Evolutionary conservation across 495 filamentous ascomycete genomes (phyloP).

Genomic region (Hypomontagnella monticulosa): DNA sequence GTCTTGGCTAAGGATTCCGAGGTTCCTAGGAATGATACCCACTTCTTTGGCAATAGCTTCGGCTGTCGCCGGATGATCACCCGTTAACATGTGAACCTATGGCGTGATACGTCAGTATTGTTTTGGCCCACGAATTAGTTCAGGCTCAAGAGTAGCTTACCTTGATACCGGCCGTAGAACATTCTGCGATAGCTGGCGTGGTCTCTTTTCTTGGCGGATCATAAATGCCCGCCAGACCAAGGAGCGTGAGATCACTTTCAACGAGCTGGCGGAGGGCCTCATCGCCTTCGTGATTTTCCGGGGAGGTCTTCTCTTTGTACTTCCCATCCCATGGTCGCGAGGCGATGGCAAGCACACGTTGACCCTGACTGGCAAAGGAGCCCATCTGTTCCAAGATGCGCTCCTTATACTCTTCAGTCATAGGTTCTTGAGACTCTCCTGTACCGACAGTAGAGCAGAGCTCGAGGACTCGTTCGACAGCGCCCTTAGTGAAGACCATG

Average conservation of each 20-base stretch:
- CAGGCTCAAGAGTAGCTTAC: constrained; percentile 36
- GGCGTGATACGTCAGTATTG: constrained; percentile 4
- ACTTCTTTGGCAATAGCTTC: constrained; percentile 79
- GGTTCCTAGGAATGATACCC: constrained; percentile 73
- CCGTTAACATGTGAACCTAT: constrained; percentile 78
- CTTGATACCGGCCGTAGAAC: constrained; percentile 74
- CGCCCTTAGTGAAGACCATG: constrained; percentile 80
- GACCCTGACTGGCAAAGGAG: constrained; percentile 75
- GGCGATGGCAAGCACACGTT: constrained; percentile 81
- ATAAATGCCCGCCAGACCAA: constrained; percentile 79
- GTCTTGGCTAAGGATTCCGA: constrained; percentile 60
- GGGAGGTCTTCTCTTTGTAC: constrained; percentile 34
- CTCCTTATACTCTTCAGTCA: constrained; percentile 68
- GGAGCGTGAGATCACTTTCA: constrained; percentile 66
- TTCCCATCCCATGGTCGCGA: constrained; percentile 58
- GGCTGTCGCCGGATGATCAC: constrained; percentile 79
- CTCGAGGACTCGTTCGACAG: constrained; percentile 81
- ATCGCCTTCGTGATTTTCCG: constrained; percentile 30
- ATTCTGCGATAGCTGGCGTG: constrained; percentile 69
- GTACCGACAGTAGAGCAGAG: constrained; percentile 70
- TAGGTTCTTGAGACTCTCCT: constrained; percentile 58
- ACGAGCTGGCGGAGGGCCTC: constrained; percentile 56
- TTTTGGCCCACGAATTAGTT: not conserved
- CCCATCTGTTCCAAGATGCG: constrained; percentile 72
- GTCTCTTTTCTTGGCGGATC: constrained; percentile 79